These are phyloP conservation scores for Lycium barbarum DNA, from an alignment of 257 asterid genomes.

Conservation along the genomic window DNA sequence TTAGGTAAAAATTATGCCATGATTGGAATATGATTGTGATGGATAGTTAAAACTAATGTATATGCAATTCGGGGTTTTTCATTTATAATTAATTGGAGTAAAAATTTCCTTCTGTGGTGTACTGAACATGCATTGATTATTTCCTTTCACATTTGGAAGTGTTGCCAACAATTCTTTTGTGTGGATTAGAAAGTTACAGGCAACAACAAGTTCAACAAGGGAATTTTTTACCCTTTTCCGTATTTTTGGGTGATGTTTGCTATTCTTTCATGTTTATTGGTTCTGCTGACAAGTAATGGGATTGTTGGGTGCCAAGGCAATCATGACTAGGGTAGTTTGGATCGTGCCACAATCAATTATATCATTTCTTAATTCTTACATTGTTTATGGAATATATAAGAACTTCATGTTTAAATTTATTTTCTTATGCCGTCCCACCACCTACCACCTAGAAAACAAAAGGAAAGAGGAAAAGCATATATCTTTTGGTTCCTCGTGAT, in stretches of 20 bases:
- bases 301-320: too few relatives aligned
- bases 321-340: too few relatives aligned
- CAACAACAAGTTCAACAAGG: not conserved
- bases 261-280: too few relatives aligned
- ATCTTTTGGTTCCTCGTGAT: constrained; percentile 1
- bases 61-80: not conserved
- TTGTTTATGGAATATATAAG: not conserved
- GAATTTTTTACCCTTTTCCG: too few relatives aligned
- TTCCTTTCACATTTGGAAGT: constrained; percentile 8
- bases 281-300: too few relatives aligned
- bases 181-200: constrained; percentile 19
- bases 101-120: not conserved
- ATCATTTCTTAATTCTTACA: not conserved
- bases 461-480: not conserved
- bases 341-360: not conserved
- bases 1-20: too few relatives aligned
- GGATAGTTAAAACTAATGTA: not conserved
- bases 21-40: too few relatives aligned
- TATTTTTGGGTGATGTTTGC: too few relatives aligned
- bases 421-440: not conserved
- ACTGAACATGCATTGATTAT: not conserved
- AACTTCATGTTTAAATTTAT: not conserved
- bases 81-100: not conserved
- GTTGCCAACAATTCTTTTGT: constrained; percentile 7
- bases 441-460: not conserved